These are phyloP conservation scores for Penicillium sp. DNA, from an alignment of 2,329 filamentous ascomycete species.

Conservation along the genomic window DNA sequence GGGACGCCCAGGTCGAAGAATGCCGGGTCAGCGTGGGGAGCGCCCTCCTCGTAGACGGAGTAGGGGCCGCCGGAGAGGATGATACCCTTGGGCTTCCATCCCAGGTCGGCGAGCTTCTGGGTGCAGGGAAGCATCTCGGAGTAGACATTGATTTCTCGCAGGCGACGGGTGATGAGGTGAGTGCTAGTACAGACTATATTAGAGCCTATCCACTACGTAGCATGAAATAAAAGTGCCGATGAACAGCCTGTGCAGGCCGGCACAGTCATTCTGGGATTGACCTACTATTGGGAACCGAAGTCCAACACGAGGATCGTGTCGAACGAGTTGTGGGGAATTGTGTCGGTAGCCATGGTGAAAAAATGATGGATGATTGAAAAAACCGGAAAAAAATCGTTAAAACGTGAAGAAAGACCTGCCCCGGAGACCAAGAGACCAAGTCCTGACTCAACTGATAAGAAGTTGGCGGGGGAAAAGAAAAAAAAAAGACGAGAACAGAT, in stretches of 20 bases:
- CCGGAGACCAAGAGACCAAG: slow-evolving; percentile 12
- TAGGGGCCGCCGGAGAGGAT: slow-evolving; percentile 58
- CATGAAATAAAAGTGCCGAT: not conserved
- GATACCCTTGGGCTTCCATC: slow-evolving; percentile 82
- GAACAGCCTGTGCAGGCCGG: not conserved
- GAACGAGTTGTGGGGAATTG: slow-evolving; percentile 43
- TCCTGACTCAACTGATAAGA: slow-evolving; percentile 16
- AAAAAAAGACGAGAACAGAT: slow-evolving; percentile 15
- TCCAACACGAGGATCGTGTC: slow-evolving; percentile 75
- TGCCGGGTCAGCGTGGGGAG: slow-evolving; percentile 80
- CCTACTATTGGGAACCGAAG: slow-evolving; percentile 57
- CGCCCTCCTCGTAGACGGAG: slow-evolving; percentile 80
- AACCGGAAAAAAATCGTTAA: not conserved
- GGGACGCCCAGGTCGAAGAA: slow-evolving; percentile 76
- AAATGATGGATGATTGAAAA: not conserved
- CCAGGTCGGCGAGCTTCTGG: slow-evolving; percentile 75
- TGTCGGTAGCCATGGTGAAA: slow-evolving; percentile 23
- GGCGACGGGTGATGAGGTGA: slow-evolving; percentile 45
- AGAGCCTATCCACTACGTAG: not conserved
- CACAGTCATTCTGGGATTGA: not conserved
- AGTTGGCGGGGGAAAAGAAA: slow-evolving; percentile 9
- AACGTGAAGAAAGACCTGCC: slow-evolving; percentile 5
- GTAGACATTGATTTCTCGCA: slow-evolving; percentile 81
- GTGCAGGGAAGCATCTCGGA: slow-evolving; percentile 88
- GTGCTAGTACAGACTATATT: slow-evolving; percentile 15